These are phyloP conservation scores for Parathielavia hyrcaniae DNA, from an alignment of 495 filamentous ascomycete species.

Conservation along the genomic window DNA sequence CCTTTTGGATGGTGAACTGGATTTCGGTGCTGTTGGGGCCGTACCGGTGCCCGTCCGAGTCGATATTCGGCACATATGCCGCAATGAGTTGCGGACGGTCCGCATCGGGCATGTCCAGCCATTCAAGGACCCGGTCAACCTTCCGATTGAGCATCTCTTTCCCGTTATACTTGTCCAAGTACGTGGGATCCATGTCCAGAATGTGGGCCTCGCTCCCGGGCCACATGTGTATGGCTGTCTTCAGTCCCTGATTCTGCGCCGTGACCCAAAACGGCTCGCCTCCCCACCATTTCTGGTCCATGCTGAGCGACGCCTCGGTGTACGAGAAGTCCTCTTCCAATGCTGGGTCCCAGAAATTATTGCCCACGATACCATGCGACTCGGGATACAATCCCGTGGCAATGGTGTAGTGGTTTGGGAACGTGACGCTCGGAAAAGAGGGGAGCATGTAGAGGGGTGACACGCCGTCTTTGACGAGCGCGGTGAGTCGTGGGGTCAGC, in stretches of 20 bases:
- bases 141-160: conserved; percentile 68
- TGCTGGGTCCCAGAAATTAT: conserved; percentile 84
- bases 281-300: conserved; percentile 86
- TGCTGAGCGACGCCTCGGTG: conserved; percentile 62
- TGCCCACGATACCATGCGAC: conserved; percentile 87
- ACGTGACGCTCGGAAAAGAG: conserved; percentile 92
- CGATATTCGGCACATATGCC: conserved; percentile 89
- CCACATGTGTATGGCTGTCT: conserved; percentile 94
- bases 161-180: conserved; percentile 77
- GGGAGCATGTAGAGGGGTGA: conserved; percentile 88
- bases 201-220: conserved; percentile 86
- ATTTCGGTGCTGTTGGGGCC: conserved; percentile 95
- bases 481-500: conserved; percentile 73
- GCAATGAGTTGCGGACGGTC: conserved; percentile 85
- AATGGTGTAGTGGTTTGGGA: conserved; percentile 95
- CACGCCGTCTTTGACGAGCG: conserved; percentile 74
- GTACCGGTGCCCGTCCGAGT: conserved; percentile 75
- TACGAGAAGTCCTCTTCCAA: conserved; percentile 78
- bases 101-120: conserved; percentile 73
- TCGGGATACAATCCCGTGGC: conserved; percentile 91
- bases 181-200: conserved; percentile 58
- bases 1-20: conserved; percentile 59
- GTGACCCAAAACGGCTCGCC: conserved; percentile 93
- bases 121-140: conserved; percentile 65
- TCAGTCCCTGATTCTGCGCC: conserved; percentile 70